Conservation (phyloP, 2,329 filamentous ascomycete species). For the Pyricularia pennisetigena region DNA sequence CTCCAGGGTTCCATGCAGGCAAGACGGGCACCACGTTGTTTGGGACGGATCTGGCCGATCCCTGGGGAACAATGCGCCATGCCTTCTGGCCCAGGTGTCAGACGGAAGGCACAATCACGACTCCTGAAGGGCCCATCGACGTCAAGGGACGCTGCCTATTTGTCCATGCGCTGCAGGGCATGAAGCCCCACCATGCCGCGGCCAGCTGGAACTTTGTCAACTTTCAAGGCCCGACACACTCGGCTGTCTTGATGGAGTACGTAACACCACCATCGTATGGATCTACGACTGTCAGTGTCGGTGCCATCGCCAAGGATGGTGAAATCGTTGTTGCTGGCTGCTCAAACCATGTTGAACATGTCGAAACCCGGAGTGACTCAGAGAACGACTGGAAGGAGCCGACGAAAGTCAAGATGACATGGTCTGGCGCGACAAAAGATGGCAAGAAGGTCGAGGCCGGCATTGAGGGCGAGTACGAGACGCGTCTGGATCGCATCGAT, state of each 20-base stretch:
- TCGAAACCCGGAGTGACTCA: constrained; percentile 57
- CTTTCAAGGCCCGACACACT: constrained; percentile 81
- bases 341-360: constrained; percentile 57
- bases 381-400: constrained; percentile 89
- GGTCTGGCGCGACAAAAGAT: constrained; percentile 70
- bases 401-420: constrained; percentile 61
- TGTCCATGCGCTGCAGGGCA: constrained; percentile 82
- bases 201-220: constrained; percentile 87
- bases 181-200: constrained; percentile 97
- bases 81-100: constrained; percentile 87
- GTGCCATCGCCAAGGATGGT: constrained; percentile 70
- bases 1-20: constrained; percentile 78
- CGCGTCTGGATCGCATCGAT: constrained; percentile 73
- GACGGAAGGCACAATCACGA: constrained; percentile 75
- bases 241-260: constrained; percentile 91
- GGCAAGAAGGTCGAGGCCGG: constrained; percentile 61
- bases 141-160: constrained; percentile 74
- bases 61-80: constrained; percentile 90
- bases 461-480: constrained; percentile 59
- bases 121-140: constrained; percentile 70
- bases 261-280: constrained; percentile 91
- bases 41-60: constrained; percentile 74
- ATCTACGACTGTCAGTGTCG: constrained; percentile 71
- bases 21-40: constrained; percentile 76
- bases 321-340: constrained; percentile 68